phyloP scores from a whole-genome alignment of 257 asterid species.

The Fraxinus anomala region DNA sequence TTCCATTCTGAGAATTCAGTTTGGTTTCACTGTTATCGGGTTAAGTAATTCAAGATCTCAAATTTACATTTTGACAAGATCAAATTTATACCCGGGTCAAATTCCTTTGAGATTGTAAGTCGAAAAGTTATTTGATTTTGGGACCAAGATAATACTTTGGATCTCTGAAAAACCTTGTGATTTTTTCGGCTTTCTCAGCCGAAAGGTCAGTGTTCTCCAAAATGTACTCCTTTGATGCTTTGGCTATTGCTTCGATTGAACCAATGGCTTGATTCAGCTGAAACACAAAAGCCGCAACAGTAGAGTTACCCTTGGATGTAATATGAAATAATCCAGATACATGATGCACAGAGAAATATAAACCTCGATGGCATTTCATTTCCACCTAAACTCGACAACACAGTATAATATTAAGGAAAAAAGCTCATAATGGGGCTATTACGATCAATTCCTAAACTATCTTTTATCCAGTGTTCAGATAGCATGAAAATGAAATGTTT shows the following conservation, averaged over 20 bases:
- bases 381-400: too few relatives aligned
- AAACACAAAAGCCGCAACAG: conserved; percentile 22
- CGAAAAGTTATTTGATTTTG: conserved; percentile 41
- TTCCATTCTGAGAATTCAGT: not conserved
- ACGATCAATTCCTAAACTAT: not conserved
- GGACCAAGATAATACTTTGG: conserved; percentile 76
- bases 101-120: not conserved
- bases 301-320: not conserved
- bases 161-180: conserved; percentile 80
- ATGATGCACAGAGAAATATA: too few relatives aligned
- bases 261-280: conserved; percentile 94
- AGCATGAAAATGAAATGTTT: not conserved
- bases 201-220: conserved; percentile 88
- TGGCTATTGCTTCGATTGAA: conserved; percentile 89
- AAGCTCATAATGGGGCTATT: not conserved
- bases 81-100: not conserved
- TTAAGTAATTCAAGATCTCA: not conserved
- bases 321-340: not conserved
- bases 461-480: not conserved
- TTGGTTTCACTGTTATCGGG: not conserved
- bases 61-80: not conserved
- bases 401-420: too few relatives aligned
- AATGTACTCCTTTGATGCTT: conserved; percentile 77
- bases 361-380: not conserved
- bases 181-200: conserved; percentile 76